Evolutionary conservation across 345 rosid genomes (phyloP).

Genomic region (Excoecaria cochinchinensis): DNA sequence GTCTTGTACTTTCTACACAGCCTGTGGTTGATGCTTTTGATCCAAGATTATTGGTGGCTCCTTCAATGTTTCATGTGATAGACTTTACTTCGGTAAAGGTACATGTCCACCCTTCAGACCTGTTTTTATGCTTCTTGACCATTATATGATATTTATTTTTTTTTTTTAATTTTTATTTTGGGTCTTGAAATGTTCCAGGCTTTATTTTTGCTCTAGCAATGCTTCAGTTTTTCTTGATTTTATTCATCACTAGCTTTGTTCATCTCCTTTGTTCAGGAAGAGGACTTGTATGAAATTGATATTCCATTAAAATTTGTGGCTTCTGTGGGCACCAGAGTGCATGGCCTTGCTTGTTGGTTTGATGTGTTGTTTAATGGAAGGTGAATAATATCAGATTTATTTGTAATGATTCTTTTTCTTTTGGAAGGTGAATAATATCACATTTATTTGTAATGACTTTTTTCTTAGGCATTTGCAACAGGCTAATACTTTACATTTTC

Average conservation of each 20-base stretch:
- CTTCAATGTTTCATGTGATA: slow-evolving; percentile 60
- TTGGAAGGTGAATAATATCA: slow-evolving; percentile 44
- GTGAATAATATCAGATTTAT: slow-evolving; percentile 24
- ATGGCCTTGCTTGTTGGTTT: slow-evolving; percentile 98
- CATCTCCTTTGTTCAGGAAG: slow-evolving; percentile 60
- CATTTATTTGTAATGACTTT: neutral
- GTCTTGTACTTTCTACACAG: slow-evolving; percentile 39
- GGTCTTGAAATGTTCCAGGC: neutral
- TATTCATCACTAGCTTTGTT: neutral
- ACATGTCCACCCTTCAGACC: slow-evolving; percentile 2
- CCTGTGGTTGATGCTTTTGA: slow-evolving; percentile 99
- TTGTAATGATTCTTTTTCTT: neutral
- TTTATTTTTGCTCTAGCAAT: neutral
- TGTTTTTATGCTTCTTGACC: neutral
- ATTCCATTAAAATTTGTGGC: slow-evolving; percentile 82
- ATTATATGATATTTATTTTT: neutral
- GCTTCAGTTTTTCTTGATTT: slow-evolving; percentile 2
- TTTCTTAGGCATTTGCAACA: slow-evolving; percentile 3
- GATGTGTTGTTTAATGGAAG: slow-evolving; percentile 93
- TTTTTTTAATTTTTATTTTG: neutral
- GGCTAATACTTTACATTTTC: neutral
- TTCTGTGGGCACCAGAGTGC: slow-evolving; percentile 82
- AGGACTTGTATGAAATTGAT: slow-evolving; percentile 81
- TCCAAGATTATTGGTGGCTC: slow-evolving; percentile 90
- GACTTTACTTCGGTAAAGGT: slow-evolving; percentile 85